Conservation (phyloP, 148 eudicot species). For the Camellia granthamiana region DNA sequence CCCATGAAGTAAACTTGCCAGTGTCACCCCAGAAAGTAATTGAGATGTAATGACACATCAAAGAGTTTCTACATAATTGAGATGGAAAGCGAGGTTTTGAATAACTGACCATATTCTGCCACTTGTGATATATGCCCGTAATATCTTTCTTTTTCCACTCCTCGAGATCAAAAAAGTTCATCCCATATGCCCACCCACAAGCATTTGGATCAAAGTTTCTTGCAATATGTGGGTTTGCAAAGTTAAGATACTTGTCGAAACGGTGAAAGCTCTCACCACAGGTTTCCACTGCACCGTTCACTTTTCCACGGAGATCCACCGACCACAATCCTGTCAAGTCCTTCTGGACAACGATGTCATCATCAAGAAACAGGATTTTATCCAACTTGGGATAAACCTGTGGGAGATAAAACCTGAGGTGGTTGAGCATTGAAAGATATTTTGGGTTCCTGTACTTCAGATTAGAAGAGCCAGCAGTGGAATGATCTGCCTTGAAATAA, state of each 20-base stretch:
- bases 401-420: conserved; percentile 82
- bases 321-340: conserved; percentile 78
- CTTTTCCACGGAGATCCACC: conserved; percentile 77
- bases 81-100: conserved; percentile 1
- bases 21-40: not conserved
- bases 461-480: conserved; percentile 72
- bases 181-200: conserved; percentile 97
- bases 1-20: not conserved
- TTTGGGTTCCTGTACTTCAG: conserved; percentile 89
- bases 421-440: conserved; percentile 90
- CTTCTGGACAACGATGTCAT: conserved; percentile 86
- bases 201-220: conserved; percentile 78
- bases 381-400: conserved; percentile 85
- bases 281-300: conserved; percentile 92
- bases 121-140: conserved; percentile 84
- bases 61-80: conserved; percentile 4
- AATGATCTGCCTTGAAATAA: conserved; percentile 83
- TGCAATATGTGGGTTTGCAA: conserved; percentile 76
- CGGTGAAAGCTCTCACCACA: conserved; percentile 91
- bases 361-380: conserved; percentile 85
- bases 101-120: conserved; percentile 78
- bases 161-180: conserved; percentile 88
- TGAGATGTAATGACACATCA: not conserved
- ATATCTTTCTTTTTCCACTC: conserved; percentile 77
- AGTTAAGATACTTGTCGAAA: conserved; percentile 82